These are phyloP conservation scores for Astrephomene gubernaculifera DNA, from an alignment of 139 green algal genomes.

Conservation along the genomic window DNA sequence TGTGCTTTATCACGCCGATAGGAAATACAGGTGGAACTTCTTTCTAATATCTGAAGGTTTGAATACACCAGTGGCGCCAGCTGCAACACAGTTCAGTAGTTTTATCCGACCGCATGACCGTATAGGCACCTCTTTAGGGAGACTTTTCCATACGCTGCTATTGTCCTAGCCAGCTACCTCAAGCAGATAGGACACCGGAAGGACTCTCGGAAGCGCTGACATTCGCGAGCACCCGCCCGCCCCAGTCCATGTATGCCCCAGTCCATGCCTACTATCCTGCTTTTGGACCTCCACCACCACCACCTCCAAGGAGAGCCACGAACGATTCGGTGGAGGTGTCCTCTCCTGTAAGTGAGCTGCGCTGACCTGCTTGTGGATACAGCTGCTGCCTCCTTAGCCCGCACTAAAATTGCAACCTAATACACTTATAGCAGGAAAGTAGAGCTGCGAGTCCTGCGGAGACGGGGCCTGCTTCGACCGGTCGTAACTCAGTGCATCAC, in stretches of 20 bases:
- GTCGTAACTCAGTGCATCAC: not conserved
- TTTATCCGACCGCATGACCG: too few relatives aligned
- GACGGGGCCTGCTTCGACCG: not conserved
- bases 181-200: too few relatives aligned
- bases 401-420: too few relatives aligned
- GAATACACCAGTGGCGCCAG: not conserved
- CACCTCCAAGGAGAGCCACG: not conserved
- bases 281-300: slow-evolving; percentile 10
- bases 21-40: too few relatives aligned
- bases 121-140: too few relatives aligned
- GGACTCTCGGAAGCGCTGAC: not conserved
- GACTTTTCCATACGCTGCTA: too few relatives aligned
- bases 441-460: not conserved
- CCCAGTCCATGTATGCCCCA: not conserved
- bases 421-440: not conserved
- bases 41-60: too few relatives aligned
- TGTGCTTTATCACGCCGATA: too few relatives aligned
- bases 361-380: too few relatives aligned
- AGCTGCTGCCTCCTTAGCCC: too few relatives aligned
- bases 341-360: not conserved
- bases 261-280: slow-evolving; percentile 2
- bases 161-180: too few relatives aligned
- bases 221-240: slow-evolving; percentile 1
- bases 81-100: too few relatives aligned
- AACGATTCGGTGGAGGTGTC: not conserved